Percentiles rank a stretch among this genome's conserved stretches.
Conservation (phyloP, 1,284 basidiomycete genomes). For the Kwoniella shivajii region DNA sequence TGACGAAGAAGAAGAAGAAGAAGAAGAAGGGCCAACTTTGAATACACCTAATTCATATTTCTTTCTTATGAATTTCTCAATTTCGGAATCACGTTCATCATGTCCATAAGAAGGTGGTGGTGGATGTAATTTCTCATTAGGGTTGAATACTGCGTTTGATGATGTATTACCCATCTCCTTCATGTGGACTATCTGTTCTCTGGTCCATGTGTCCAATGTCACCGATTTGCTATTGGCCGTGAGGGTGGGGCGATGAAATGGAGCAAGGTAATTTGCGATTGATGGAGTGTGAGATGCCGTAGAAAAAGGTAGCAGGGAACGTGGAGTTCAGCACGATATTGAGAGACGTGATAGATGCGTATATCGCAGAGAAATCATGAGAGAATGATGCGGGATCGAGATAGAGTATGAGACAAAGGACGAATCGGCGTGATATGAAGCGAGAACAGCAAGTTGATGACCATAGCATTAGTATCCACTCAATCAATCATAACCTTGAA, state of each 20-base stretch:
- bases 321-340: neutral
- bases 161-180: slow-evolving; percentile 44
- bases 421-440: neutral
- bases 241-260: neutral
- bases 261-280: too few species aligned
- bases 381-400: neutral
- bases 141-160: slow-evolving; percentile 50
- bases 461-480: neutral
- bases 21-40: slow-evolving; percentile 22
- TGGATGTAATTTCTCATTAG: slow-evolving; percentile 46
- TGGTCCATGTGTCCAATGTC: slow-evolving; percentile 53
- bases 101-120: slow-evolving; percentile 39
- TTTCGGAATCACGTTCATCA: slow-evolving; percentile 50
- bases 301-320: too few species aligned
- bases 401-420: neutral
- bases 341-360: too few species aligned
- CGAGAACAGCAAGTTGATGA: neutral
- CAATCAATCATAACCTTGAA: neutral
- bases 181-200: slow-evolving; percentile 49
- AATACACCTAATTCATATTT: slow-evolving; percentile 53
- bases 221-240: slow-evolving; percentile 44
- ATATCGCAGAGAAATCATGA: neutral
- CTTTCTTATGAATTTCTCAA: slow-evolving; percentile 50
- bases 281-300: too few species aligned
- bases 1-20: neutral